Conservation (phyloP, 2,329 filamentous ascomycete genomes). For the Escovopsis weberi region DNA sequence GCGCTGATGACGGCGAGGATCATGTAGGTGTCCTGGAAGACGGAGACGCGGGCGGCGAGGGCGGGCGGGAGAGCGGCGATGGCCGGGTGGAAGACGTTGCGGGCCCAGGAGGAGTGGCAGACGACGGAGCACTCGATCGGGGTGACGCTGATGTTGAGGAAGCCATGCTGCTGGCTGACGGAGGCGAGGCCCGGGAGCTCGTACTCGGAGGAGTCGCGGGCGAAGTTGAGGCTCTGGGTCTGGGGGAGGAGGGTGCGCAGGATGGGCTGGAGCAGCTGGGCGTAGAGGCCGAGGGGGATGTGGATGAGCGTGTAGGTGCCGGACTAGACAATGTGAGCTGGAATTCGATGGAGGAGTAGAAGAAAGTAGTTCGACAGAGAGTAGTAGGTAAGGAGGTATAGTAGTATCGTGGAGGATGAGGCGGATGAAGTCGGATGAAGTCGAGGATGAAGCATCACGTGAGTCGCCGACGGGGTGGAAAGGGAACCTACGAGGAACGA, state of each 20-base stretch:
- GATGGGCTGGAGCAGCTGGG: slow-evolving; percentile 71
- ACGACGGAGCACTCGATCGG: slow-evolving; percentile 87
- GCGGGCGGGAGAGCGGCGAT: slow-evolving; percentile 47
- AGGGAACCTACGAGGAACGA: slow-evolving; percentile 38
- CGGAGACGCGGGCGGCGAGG: slow-evolving; percentile 42
- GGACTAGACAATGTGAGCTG: slow-evolving; percentile 40
- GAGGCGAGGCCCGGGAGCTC: slow-evolving; percentile 31
- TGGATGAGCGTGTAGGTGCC: slow-evolving; percentile 80
- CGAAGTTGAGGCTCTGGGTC: slow-evolving; percentile 26
- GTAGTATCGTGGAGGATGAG: too few species aligned
- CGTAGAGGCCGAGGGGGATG: slow-evolving; percentile 67
- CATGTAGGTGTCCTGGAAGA: slow-evolving; percentile 73
- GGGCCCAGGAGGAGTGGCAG: slow-evolving; percentile 62
- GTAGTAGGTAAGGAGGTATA: too few species aligned
- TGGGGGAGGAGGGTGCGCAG: slow-evolving; percentile 69
- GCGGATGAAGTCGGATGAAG: too few species aligned
- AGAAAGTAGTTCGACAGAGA: neutral
- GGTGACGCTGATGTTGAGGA: slow-evolving; percentile 87
- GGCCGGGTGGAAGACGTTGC: slow-evolving; percentile 59
- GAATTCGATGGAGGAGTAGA: too few species aligned
- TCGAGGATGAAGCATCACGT: too few species aligned
- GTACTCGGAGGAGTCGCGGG: slow-evolving; percentile 19
- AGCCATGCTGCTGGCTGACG: slow-evolving; percentile 49
- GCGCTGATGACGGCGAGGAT: slow-evolving; percentile 83
- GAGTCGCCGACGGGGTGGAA: neutral